Evolutionary conservation across 164 flowering plant genomes (phyloP), one percentile per base, ranked within the genome.

Genomic region (Magnolia changhungtana): DNA sequence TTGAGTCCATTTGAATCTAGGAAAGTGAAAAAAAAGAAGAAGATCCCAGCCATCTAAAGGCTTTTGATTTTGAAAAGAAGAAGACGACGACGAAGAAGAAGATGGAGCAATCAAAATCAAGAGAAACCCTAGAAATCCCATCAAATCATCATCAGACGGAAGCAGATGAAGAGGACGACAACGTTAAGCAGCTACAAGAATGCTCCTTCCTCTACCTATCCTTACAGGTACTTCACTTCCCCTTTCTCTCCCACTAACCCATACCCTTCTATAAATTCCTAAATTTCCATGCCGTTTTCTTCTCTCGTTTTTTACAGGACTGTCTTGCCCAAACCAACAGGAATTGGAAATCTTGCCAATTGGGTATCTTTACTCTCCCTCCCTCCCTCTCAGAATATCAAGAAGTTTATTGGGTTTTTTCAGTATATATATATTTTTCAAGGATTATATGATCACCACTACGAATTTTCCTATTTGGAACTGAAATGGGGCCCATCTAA

Each of bases 311-410:
- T 75, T 82, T 80, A 83, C 90, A 95, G 97, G 96, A 95, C 73
- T 95, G 97, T 77, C 89, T 92, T 58, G 80, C 89, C 19, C 76
- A 88, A 8, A 81, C 67, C 24, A 74, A 91, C 71, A 85, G 98
- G 81, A 86, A 91, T 74, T 93, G 98, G 98, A 93, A 85, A 84
- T 77, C 92, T 67, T 95, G 98, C 77, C 96, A 91, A 75, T 71
- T 1, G 74, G 91, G 97, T 94, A 84, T 80, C 74, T 65, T 24
- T 71, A 8, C 61, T 16, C 13, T 55, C 18, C 10, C 61, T 55
- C 18, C 13, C 61, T 55, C 18, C 10, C 13, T 16, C 13, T 55
- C 18, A 37, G 7, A 37, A 37, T 5, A 5, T 37, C 45, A 37
- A 37, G 45, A 37, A 37, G 6, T 37, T 37, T 37, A 37, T 37